Conservation (phyloP, 2,329 filamentous ascomycete species). For the Aspergillus pseudotamarii region DNA sequence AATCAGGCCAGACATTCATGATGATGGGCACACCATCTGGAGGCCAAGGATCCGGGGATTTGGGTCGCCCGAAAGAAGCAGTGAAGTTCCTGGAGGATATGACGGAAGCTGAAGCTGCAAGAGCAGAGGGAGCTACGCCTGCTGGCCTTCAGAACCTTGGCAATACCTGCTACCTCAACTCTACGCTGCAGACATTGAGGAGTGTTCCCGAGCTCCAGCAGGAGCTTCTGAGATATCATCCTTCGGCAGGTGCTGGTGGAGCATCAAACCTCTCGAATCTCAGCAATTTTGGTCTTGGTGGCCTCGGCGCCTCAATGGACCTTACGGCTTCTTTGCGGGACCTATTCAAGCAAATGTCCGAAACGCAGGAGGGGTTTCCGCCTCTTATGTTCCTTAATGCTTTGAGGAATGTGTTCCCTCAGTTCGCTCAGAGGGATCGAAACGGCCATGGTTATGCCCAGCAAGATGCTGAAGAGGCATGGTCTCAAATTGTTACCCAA, state of each 20-base stretch:
- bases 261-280: constrained; percentile 45
- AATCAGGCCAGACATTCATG: constrained; percentile 84
- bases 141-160: constrained; percentile 89
- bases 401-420: constrained; percentile 78
- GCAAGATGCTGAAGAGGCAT: constrained; percentile 97
- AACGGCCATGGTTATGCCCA: constrained; percentile 87
- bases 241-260: constrained; percentile 34
- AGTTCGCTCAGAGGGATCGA: constrained; percentile 88
- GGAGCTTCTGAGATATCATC: constrained; percentile 67
- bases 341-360: constrained; percentile 84
- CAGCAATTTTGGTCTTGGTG: constrained; percentile 59
- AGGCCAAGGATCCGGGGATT: constrained; percentile 59
- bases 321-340: constrained; percentile 76
- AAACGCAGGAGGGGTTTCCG: constrained; percentile 84
- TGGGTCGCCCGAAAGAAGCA: constrained; percentile 73
- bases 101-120: constrained; percentile 89
- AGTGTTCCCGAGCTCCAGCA: constrained; percentile 89
- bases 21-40: constrained; percentile 91
- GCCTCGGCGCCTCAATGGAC: constrained; percentile 65
- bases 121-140: constrained; percentile 79
- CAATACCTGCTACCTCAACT: constrained; percentile 98
- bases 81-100: constrained; percentile 95
- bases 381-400: constrained; percentile 82
- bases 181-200: constrained; percentile 87
- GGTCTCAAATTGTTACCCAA: constrained; percentile 90